These are phyloP conservation scores for Babesia caballi DNA, from an alignment of 169 alveolate species.

Conservation along the genomic window DNA sequence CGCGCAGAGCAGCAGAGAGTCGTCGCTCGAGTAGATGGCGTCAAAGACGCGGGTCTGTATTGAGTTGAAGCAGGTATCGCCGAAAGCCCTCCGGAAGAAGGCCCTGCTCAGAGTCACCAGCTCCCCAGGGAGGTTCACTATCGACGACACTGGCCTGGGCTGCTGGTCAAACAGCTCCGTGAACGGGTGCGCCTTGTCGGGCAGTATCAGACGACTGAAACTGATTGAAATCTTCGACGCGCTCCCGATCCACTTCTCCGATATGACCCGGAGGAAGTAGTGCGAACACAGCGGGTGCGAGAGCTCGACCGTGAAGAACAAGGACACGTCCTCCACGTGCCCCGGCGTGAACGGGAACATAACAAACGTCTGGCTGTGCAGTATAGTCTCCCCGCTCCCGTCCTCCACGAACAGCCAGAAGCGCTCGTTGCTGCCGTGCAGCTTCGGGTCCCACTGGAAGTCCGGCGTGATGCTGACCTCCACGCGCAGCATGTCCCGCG, in stretches of 20 bases:
- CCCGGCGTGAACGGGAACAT: conserved; percentile 47
- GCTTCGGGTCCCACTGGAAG: conserved; percentile 91
- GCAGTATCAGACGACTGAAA: conserved; percentile 76
- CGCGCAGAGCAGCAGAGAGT: conserved; percentile 66
- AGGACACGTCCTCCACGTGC: conserved; percentile 80
- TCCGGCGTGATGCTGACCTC: conserved; percentile 90
- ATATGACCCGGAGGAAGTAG: conserved; percentile 93
- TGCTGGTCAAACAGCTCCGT: conserved; percentile 94
- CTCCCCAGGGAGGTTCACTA: conserved; percentile 38
- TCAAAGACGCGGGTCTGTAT: conserved; percentile 71
- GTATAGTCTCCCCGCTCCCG: conserved; percentile 92
- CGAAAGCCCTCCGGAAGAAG: conserved; percentile 23
- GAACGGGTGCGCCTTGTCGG: conserved; percentile 91
- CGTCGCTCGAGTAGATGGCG: conserved; percentile 61
- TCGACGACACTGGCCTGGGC: conserved; percentile 84
- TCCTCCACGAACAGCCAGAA: conserved; percentile 97
- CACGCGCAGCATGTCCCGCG: conserved; percentile 91
- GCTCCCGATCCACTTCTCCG: conserved; percentile 89
- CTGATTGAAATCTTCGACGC: conserved; percentile 69
- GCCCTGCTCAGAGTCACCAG: conserved; percentile 11
- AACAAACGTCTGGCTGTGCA: conserved; percentile 89
- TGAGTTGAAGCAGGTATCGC: conserved; percentile 56
- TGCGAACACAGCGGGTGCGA: conserved; percentile 95
- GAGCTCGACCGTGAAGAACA: conserved; percentile 94
- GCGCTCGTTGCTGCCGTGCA: conserved; percentile 92